These are phyloP conservation scores for Amphirosellinia nigrospora DNA, from an alignment of 495 filamentous ascomycete species.

Conservation along the genomic window DNA sequence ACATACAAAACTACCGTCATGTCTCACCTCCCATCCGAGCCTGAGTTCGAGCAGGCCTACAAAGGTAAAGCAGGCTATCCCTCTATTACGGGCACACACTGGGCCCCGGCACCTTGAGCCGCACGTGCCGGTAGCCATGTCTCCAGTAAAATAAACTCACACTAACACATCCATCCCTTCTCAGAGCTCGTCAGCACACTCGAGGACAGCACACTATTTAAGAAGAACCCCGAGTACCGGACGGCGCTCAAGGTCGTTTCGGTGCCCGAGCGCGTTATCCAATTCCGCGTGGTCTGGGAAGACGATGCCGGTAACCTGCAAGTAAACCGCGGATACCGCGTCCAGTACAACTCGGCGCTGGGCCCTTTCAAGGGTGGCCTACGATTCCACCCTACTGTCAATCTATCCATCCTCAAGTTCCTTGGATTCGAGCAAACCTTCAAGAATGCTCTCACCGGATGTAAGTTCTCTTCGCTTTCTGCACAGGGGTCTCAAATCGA, in stretches of 20 bases:
- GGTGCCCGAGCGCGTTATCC: constrained; percentile 93
- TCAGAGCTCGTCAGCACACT: constrained; percentile 92
- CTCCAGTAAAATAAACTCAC: background rate
- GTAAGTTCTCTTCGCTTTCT: constrained; percentile 59
- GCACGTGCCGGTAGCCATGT: background rate
- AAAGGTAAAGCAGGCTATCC: constrained; percentile 67
- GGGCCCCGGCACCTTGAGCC: background rate
- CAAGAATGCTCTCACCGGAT: constrained; percentile 98
- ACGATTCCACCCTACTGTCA: constrained; percentile 94
- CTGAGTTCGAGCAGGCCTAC: constrained; percentile 99
- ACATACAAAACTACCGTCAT: constrained; percentile 51
- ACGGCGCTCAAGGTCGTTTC: constrained; percentile 87
- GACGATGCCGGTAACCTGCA: constrained; percentile 87
- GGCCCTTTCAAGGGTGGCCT: constrained; percentile 99
- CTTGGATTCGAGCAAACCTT: constrained; percentile 99
- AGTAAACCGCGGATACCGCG: constrained; percentile 95
- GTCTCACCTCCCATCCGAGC: constrained; percentile 86
- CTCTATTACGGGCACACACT: background rate
- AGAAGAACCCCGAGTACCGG: constrained; percentile 91
- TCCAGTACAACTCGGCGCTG: constrained; percentile 98
- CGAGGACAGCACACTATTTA: constrained; percentile 90
- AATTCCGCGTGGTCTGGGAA: constrained; percentile 98
- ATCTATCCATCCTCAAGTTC: constrained; percentile 97
- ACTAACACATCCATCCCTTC: constrained; percentile 7
- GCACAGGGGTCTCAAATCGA: background rate